Conservation (phyloP, 495 filamentous ascomycete genomes). For the Bryoglossum gracile region DNA sequence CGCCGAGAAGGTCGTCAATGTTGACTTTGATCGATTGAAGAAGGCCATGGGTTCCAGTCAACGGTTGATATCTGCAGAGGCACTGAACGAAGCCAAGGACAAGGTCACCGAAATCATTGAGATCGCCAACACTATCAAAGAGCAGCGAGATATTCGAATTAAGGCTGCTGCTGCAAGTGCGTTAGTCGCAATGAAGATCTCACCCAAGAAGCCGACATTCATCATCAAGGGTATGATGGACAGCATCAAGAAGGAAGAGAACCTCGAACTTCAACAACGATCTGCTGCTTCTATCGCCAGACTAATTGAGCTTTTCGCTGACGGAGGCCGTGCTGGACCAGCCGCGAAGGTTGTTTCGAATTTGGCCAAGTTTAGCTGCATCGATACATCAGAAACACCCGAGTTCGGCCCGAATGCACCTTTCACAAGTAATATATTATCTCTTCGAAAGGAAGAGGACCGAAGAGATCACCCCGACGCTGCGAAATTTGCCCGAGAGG, state of each 20-base stretch:
- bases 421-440: slow-evolving; percentile 73
- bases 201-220: slow-evolving; percentile 83
- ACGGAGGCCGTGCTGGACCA: slow-evolving; percentile 63
- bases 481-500: slow-evolving; percentile 78
- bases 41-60: slow-evolving; percentile 76
- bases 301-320: slow-evolving; percentile 80
- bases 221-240: slow-evolving; percentile 98
- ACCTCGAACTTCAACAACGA: slow-evolving; percentile 78
- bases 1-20: slow-evolving; percentile 74
- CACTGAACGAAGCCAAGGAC: slow-evolving; percentile 64
- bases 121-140: slow-evolving; percentile 70
- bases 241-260: slow-evolving; percentile 92
- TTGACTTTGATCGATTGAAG: slow-evolving; percentile 82
- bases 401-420: slow-evolving; percentile 76
- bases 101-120: slow-evolving; percentile 64
- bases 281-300: slow-evolving; percentile 75
- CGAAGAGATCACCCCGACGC: slow-evolving; percentile 86
- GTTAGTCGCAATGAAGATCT: slow-evolving; percentile 71
- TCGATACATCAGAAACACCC: slow-evolving; percentile 94
- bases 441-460: slow-evolving; percentile 94
- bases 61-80: slow-evolving; percentile 66
- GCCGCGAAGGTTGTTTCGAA: slow-evolving; percentile 93
- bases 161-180: slow-evolving; percentile 80
- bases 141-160: slow-evolving; percentile 78
- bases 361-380: slow-evolving; percentile 91